A percentile compares a stretch with the other conserved stretches of the same genome.
phyloP scores from a whole-genome alignment of 192 early-diverging fungal genomes.

The Podochytrium sp. region DNA sequence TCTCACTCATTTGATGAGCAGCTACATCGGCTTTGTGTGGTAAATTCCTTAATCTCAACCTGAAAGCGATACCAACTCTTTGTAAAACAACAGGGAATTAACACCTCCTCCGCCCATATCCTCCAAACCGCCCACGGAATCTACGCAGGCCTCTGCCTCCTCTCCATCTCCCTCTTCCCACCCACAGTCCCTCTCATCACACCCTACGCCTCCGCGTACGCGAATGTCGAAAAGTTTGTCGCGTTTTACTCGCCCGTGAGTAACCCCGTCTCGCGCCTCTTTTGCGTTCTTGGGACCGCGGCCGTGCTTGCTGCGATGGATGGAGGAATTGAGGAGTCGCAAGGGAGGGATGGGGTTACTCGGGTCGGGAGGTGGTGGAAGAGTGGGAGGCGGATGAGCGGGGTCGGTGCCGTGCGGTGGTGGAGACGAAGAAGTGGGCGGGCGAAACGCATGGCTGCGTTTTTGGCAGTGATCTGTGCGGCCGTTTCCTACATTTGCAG shows the following conservation, averaged over 20 bases:
- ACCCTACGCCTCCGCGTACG: not conserved
- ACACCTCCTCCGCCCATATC: slow-evolving; percentile 10
- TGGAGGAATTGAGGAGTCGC: slow-evolving; percentile 1
- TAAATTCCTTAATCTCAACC: not conserved
- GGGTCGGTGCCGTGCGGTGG: slow-evolving; percentile 26
- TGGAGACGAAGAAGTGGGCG: slow-evolving; percentile 27
- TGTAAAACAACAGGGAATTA: slow-evolving; percentile 10
- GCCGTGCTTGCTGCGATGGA: slow-evolving; percentile 20
- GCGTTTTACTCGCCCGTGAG: slow-evolving; percentile 16
- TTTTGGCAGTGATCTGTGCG: slow-evolving; percentile 25
- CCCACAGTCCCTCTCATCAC: slow-evolving; percentile 9
- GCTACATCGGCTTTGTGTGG: slow-evolving; percentile 11
- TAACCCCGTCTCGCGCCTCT: slow-evolving; percentile 21
- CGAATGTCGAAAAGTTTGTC: not conserved
- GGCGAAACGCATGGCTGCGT: slow-evolving; percentile 11
- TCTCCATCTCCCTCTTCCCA: slow-evolving; percentile 22
- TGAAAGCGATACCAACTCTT: not conserved
- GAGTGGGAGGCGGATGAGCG: not conserved
- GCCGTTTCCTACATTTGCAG: slow-evolving; percentile 8
- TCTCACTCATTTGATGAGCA: slow-evolving; percentile 23
- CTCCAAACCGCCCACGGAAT: slow-evolving; percentile 30
- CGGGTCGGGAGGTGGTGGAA: slow-evolving; percentile 13
- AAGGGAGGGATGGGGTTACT: slow-evolving; percentile 6
- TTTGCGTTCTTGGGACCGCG: slow-evolving; percentile 17
- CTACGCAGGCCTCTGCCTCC: slow-evolving; percentile 30